These are phyloP conservation scores for Leccinellum rugosiceps DNA, from an alignment of 768 basidiomycete genomes.

Conservation along the genomic window DNA sequence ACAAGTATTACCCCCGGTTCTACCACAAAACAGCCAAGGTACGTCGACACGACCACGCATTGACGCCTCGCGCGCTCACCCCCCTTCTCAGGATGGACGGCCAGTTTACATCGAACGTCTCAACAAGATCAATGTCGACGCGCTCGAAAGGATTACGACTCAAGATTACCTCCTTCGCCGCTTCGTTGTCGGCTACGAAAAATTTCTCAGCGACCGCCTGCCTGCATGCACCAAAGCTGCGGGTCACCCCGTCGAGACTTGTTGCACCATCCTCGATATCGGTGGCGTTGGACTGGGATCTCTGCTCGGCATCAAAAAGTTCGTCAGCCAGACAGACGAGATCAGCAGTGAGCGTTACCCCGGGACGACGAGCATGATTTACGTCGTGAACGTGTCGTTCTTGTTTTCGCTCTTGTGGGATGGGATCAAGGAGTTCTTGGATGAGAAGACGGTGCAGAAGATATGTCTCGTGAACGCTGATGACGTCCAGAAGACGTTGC, in stretches of 20 bases:
- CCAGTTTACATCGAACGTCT: constrained; percentile 94
- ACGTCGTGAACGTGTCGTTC: constrained; percentile 97
- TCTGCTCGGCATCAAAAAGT: constrained; percentile 92
- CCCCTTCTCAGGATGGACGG: constrained; percentile 74
- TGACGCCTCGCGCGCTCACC: neutral
- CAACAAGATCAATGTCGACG: constrained; percentile 82
- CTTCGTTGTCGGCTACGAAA: constrained; percentile 92
- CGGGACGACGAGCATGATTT: constrained; percentile 96
- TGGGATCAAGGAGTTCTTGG: constrained; percentile 89
- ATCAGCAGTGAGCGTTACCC: constrained; percentile 93
- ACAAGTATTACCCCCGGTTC: constrained; percentile 93
- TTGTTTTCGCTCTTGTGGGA: constrained; percentile 86
- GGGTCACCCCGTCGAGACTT: too few relatives aligned
- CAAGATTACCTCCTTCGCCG: constrained; percentile 85
- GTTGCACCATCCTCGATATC: constrained; percentile 96
- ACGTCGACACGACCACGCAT: neutral
- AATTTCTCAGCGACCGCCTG: constrained; percentile 73
- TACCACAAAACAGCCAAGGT: constrained; percentile 97
- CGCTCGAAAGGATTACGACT: constrained; percentile 78
- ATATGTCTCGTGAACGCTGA: constrained; percentile 75
- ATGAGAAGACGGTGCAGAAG: constrained; percentile 92
- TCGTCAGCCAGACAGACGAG: constrained; percentile 67
- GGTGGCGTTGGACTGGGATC: constrained; percentile 61
- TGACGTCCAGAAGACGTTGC: constrained; percentile 65
- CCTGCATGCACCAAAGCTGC: constrained; percentile 69